These are phyloP conservation scores for Alloteropsis semialata DNA, from an alignment of 176 grass and related monocot genomes.

Conservation along the genomic window DNA sequence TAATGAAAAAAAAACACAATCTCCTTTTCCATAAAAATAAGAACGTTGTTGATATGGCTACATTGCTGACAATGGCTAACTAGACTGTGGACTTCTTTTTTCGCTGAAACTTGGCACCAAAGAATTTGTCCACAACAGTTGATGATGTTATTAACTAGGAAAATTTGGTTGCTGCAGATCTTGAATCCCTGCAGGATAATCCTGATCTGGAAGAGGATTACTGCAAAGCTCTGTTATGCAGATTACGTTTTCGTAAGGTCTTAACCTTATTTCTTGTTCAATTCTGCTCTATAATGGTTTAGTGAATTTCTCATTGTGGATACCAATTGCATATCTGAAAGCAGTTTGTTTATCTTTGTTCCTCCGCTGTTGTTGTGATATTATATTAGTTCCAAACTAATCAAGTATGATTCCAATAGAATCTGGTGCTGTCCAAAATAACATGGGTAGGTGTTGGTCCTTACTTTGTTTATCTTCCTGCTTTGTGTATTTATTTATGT, in stretches of 20 bases:
- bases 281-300: constrained; percentile 17
- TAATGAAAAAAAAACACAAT: neutral
- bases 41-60: neutral
- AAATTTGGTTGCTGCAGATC: constrained; percentile 49
- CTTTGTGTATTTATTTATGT: constrained; percentile 2
- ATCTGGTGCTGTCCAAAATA: neutral
- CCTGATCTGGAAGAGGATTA: constrained; percentile 87
- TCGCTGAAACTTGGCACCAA: too few relatives aligned
- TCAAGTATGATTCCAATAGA: neutral
- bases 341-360: constrained; percentile 27
- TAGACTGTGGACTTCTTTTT: too few relatives aligned
- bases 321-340: neutral
- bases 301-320: constrained; percentile 6
- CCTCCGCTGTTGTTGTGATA: constrained; percentile 13
- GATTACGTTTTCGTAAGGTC: constrained; percentile 99
- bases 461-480: constrained; percentile 22
- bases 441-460: constrained; percentile 34
- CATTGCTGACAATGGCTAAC: too few relatives aligned
- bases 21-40: neutral
- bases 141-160: constrained; percentile 24
- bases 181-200: constrained; percentile 89
- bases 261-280: constrained; percentile 64
- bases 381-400: constrained; percentile 1
- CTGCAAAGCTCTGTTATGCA: constrained; percentile 83
- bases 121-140: too few relatives aligned